phyloP scores from a whole-genome alignment of 495 filamentous ascomycete species.

The Tuber calosporum region DNA sequence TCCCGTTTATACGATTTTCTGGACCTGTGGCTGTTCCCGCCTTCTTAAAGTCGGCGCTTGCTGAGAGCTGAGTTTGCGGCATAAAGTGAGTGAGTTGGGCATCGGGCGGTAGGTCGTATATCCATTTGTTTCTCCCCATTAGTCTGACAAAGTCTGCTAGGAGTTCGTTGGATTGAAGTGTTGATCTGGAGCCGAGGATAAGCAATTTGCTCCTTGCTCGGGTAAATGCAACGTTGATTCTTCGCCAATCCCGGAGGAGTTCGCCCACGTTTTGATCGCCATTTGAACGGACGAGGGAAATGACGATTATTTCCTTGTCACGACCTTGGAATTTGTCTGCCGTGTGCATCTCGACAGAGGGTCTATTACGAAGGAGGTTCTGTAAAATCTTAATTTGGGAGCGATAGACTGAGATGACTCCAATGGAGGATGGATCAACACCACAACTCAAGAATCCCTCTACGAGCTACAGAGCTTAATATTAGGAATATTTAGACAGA shows the following conservation, averaged over 20 bases:
- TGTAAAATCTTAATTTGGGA: slow-evolving; percentile 62
- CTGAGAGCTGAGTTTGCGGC: slow-evolving; percentile 46
- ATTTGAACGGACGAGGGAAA: slow-evolving; percentile 81
- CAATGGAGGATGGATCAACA: slow-evolving; percentile 67
- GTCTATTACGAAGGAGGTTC: slow-evolving; percentile 47
- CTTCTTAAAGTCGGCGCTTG: slow-evolving; percentile 14
- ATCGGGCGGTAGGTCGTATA: slow-evolving; percentile 58
- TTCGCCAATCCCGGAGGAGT: slow-evolving; percentile 78
- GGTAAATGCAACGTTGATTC: slow-evolving; percentile 94
- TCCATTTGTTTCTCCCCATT: slow-evolving; percentile 66
- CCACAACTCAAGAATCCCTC: slow-evolving; percentile 66
- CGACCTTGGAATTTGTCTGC: slow-evolving; percentile 93
- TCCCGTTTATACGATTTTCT: slow-evolving; percentile 40
- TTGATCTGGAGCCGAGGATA: slow-evolving; percentile 71
- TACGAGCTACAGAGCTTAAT: slow-evolving; percentile 59
- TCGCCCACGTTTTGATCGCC: slow-evolving; percentile 73
- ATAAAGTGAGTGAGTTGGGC: slow-evolving; percentile 65
- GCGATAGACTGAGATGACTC: slow-evolving; percentile 97
- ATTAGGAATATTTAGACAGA: background rate
- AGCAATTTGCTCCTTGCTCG: slow-evolving; percentile 82
- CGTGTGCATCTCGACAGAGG: slow-evolving; percentile 83
- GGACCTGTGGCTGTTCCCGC: slow-evolving; percentile 14
- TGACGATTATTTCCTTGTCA: slow-evolving; percentile 84
- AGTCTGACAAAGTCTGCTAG: slow-evolving; percentile 65
- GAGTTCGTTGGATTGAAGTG: slow-evolving; percentile 69